Percentiles rank a stretch among this genome's conserved stretches.
phyloP scores from a whole-genome alignment of 2,329 filamentous ascomycete species.

The Cercospora sp. region DNA sequence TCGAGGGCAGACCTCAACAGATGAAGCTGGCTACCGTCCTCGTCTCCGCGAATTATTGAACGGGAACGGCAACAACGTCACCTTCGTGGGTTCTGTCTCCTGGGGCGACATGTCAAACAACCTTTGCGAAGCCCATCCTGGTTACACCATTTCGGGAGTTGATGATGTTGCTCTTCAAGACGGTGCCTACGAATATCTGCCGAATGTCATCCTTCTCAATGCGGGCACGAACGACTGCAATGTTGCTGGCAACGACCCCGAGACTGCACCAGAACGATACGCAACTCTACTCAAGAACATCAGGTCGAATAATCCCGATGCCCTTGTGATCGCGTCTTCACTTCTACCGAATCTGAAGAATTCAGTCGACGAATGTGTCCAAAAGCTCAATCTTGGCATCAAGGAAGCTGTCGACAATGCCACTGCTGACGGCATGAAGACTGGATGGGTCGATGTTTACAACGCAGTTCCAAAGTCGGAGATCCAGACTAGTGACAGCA shows the following conservation, averaged over 20 bases:
- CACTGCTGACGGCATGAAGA: constrained; percentile 7
- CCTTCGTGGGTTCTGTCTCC: not conserved
- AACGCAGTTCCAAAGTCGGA: not conserved
- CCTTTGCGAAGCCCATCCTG: not conserved
- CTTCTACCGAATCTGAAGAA: not conserved
- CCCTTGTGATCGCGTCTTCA: not conserved
- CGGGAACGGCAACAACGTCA: not conserved
- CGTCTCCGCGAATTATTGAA: not conserved
- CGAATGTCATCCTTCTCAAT: not conserved
- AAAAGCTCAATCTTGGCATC: not conserved
- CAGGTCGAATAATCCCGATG: not conserved
- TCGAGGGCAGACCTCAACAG: not conserved
- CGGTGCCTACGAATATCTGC: not conserved
- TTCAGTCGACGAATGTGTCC: not conserved
- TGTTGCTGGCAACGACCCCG: not conserved
- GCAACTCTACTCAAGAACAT: not conserved
- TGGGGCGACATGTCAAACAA: not conserved
- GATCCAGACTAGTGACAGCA: not conserved
- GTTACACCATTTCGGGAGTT: not conserved
- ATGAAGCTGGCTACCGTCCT: not conserved
- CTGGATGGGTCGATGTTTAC: constrained; percentile 11
- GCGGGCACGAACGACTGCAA: not conserved
- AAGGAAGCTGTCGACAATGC: constrained; percentile 7
- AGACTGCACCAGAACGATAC: not conserved
- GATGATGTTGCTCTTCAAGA: not conserved